phyloP scores from a whole-genome alignment of 2,329 filamentous ascomycete genomes.

The Xylaria sp. region DNA sequence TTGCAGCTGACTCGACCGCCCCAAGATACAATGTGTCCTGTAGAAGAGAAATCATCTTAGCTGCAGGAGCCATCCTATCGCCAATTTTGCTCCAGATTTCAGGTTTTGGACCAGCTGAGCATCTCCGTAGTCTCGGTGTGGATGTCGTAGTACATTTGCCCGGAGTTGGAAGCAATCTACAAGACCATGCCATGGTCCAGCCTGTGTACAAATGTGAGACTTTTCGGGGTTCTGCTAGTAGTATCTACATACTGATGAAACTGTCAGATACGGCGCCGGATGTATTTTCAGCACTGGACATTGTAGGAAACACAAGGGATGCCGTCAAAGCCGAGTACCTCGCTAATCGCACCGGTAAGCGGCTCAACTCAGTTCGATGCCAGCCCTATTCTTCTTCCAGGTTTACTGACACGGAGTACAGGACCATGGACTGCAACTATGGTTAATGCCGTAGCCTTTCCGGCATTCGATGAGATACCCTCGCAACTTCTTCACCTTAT shows the following conservation, averaged over 20 bases:
- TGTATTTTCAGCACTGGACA: slow-evolving; percentile 44
- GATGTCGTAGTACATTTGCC: slow-evolving; percentile 47
- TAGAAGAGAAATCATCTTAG: slow-evolving; percentile 46
- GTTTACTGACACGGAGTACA: slow-evolving; percentile 30
- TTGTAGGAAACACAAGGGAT: slow-evolving; percentile 39
- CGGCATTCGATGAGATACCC: slow-evolving; percentile 39
- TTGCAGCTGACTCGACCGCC: slow-evolving; percentile 41
- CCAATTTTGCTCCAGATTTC: slow-evolving; percentile 49
- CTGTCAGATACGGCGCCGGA: slow-evolving; percentile 39
- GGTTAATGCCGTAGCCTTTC: slow-evolving; percentile 46
- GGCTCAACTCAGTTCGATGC: not conserved
- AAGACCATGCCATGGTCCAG: slow-evolving; percentile 48
- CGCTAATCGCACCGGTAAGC: slow-evolving; percentile 42
- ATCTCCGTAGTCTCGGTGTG: slow-evolving; percentile 45
- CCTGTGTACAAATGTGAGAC: slow-evolving; percentile 43
- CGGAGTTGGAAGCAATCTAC: slow-evolving; percentile 48
- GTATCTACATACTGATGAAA: not conserved
- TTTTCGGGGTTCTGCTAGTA: not conserved
- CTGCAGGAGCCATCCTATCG: slow-evolving; percentile 47
- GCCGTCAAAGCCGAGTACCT: slow-evolving; percentile 41
- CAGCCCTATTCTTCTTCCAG: not conserved
- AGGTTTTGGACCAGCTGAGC: slow-evolving; percentile 47
- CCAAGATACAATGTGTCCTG: slow-evolving; percentile 42
- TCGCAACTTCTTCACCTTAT: slow-evolving; percentile 34
- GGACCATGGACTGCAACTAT: slow-evolving; percentile 46